phyloP scores from a whole-genome alignment of 2,329 filamentous ascomycete species.

The Talaromyces sp. region DNA sequence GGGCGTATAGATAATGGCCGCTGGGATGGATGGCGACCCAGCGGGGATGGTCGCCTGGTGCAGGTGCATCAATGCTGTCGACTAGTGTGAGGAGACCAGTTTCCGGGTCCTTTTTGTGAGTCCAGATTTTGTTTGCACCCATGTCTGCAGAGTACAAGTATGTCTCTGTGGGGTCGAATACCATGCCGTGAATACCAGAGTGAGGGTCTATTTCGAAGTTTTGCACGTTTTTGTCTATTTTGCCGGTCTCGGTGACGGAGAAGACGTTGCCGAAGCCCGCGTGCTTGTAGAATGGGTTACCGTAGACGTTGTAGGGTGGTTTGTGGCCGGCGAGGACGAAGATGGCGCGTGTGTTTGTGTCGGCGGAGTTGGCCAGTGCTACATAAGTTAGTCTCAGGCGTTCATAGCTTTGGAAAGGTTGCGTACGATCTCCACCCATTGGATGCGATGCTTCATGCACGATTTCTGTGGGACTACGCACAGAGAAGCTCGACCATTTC shows the following conservation, averaged over 20 bases:
- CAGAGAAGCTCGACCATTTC: slow-evolving; percentile 80
- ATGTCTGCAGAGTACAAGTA: slow-evolving; percentile 51
- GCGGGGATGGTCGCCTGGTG: slow-evolving; percentile 70
- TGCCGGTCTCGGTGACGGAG: slow-evolving; percentile 43
- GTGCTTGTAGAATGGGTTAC: slow-evolving; percentile 85
- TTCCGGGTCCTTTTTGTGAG: slow-evolving; percentile 65
- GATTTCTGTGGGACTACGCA: slow-evolving; percentile 72
- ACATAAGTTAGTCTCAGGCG: slow-evolving; percentile 13
- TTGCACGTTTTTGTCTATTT: slow-evolving; percentile 41
- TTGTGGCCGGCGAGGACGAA: slow-evolving; percentile 78
- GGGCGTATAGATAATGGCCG: slow-evolving; percentile 74
- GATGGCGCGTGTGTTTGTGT: slow-evolving; percentile 82
- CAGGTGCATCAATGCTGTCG: slow-evolving; percentile 69
- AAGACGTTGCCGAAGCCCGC: slow-evolving; percentile 75
- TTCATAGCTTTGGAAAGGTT: too few species aligned
- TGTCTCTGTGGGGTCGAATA: slow-evolving; percentile 44
- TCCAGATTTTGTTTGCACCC: slow-evolving; percentile 62
- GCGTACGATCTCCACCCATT: slow-evolving; percentile 70
- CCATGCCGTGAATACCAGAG: slow-evolving; percentile 49
- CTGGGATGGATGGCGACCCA: slow-evolving; percentile 83
- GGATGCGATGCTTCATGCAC: slow-evolving; percentile 70
- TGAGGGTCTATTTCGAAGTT: slow-evolving; percentile 44
- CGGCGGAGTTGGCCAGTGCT: slow-evolving; percentile 65
- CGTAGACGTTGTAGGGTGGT: slow-evolving; percentile 78
- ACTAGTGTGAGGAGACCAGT: slow-evolving; percentile 65